Conservation (phyloP, 1,284 basidiomycete genomes). For the Malassezia restricta region DNA sequence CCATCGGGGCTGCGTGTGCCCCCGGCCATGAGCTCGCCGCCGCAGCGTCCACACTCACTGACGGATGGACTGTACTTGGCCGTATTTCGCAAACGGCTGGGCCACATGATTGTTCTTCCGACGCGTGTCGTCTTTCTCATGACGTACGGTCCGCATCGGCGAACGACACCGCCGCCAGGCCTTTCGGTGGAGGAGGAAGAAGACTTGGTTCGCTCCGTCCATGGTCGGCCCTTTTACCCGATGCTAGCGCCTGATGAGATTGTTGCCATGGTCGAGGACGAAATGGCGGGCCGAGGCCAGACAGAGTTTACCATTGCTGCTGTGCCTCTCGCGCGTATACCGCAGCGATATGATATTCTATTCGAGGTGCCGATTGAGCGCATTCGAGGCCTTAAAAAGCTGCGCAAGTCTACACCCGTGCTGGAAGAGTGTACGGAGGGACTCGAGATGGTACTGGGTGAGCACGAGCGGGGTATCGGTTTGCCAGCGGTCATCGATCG, state of each 20-base stretch:
- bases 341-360: neutral
- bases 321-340: neutral
- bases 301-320: neutral
- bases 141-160: constrained; percentile 3
- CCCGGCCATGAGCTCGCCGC: no score
- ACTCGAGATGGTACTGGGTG: constrained; percentile 10
- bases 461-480: neutral
- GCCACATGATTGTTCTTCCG: constrained; percentile 14
- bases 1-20: neutral
- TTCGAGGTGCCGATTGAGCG: constrained; percentile 4
- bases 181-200: neutral
- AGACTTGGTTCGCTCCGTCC: constrained; percentile 1
- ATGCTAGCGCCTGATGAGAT: neutral
- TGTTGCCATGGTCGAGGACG: constrained; percentile 1
- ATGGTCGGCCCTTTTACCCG: constrained; percentile 12
- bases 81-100: constrained; percentile 14
- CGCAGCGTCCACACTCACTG: neutral
- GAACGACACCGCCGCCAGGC: neutral
- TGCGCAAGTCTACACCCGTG: constrained; percentile 12
- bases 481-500: constrained; percentile 8
- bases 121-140: constrained; percentile 12
- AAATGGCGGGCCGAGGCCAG: neutral
- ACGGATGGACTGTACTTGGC: constrained; percentile 8
- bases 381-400: constrained; percentile 6
- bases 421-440: constrained; percentile 10